Percentiles rank a stretch among this genome's conserved stretches.
Evolutionary conservation across 2,329 filamentous ascomycete species (phyloP).

Genomic region (Colletotrichum cordylinicola): DNA sequence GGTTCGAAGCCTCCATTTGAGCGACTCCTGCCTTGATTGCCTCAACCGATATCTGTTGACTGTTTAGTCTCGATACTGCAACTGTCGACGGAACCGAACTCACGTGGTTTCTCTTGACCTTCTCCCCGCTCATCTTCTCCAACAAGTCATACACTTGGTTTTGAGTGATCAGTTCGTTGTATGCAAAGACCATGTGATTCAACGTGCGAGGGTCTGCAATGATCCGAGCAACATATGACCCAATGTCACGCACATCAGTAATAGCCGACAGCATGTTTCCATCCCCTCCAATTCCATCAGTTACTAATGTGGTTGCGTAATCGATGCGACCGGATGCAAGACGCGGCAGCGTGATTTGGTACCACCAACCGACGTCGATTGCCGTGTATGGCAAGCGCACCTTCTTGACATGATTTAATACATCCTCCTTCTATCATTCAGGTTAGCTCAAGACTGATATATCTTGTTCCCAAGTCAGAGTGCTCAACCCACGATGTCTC

Average conservation of each 20-base stretch:
- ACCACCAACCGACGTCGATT: background rate
- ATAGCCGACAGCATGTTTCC: background rate
- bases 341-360: background rate
- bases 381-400: background rate
- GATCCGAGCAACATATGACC: slow-evolving; percentile 54
- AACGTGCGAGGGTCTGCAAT: slow-evolving; percentile 55
- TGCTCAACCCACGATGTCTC: background rate
- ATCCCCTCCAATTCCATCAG: background rate
- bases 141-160: slow-evolving; percentile 51
- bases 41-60: background rate
- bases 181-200: slow-evolving; percentile 56
- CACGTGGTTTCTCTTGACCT: slow-evolving; percentile 42
- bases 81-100: background rate
- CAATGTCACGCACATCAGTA: slow-evolving; percentile 41
- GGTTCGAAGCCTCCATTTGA: background rate
- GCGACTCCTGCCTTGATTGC: background rate
- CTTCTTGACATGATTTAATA: background rate
- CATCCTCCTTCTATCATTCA: background rate
- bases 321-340: background rate
- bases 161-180: slow-evolving; percentile 48
- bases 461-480: accelerated
- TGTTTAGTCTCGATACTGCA: background rate
- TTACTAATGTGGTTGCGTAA: background rate
- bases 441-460: background rate
- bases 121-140: slow-evolving; percentile 55